Evolutionary conservation across 306 rosid species (phyloP).

Genomic region (Cucurbita pepo): DNA sequence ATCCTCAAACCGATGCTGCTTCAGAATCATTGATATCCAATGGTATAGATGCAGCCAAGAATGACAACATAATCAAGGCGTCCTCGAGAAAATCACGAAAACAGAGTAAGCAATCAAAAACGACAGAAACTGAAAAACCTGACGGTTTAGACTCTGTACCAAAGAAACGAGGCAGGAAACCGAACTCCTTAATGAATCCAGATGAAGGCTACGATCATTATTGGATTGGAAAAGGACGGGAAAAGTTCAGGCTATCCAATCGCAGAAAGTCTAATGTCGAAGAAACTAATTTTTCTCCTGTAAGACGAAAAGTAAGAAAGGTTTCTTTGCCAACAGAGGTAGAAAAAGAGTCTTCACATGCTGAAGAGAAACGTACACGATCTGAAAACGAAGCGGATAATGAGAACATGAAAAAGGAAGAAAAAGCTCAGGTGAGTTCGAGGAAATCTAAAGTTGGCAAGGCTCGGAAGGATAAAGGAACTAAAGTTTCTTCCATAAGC

Average conservation of each 20-base stretch:
- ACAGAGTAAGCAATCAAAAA: not conserved
- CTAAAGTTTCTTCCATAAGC: not conserved
- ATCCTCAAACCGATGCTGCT: slow-evolving; percentile 12
- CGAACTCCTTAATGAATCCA: slow-evolving; percentile 54
- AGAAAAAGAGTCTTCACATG: slow-evolving; percentile 15
- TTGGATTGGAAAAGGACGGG: slow-evolving; percentile 23
- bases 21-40: slow-evolving; percentile 4
- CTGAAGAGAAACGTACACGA: slow-evolving; percentile 17
- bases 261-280: slow-evolving; percentile 14
- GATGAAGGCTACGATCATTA: slow-evolving; percentile 59
- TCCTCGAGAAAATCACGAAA: slow-evolving; percentile 17
- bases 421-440: not conserved
- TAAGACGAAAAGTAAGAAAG: not conserved
- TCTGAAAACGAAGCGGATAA: slow-evolving; percentile 2
- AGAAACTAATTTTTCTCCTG: slow-evolving; percentile 8
- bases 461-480: not conserved
- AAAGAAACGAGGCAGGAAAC: slow-evolving; percentile 52
- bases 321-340: slow-evolving; percentile 14
- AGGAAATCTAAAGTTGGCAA: not conserved
- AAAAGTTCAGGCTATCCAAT: slow-evolving; percentile 10
- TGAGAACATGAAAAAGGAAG: not conserved
- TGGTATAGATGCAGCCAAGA: slow-evolving; percentile 10
- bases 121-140: slow-evolving; percentile 1
- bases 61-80: slow-evolving; percentile 1
- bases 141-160: slow-evolving; percentile 17